These are phyloP conservation scores for Nemania bipapillata DNA, from an alignment of 2,329 filamentous ascomycete genomes.

Conservation along the genomic window DNA sequence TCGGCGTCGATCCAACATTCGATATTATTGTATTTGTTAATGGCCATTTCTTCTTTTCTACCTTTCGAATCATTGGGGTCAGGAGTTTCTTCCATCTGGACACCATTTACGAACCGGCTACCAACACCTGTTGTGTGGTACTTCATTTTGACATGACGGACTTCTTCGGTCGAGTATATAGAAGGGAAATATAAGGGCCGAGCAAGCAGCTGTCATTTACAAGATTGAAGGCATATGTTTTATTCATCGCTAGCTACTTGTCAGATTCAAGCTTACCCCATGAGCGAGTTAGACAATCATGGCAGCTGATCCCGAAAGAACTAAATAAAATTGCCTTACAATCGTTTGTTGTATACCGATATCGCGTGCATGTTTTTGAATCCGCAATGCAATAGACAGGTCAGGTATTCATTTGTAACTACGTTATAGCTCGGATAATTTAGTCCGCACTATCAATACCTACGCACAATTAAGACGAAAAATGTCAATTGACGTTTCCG, in stretches of 20 bases:
- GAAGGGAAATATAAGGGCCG: constrained; percentile 29
- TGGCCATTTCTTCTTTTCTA: constrained; percentile 36
- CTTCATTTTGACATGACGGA: constrained; percentile 16
- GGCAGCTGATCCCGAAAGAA: constrained; percentile 17
- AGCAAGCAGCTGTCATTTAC: constrained; percentile 28
- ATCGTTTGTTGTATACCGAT: neutral
- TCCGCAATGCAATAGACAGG: too few species aligned
- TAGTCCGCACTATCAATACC: too few species aligned
- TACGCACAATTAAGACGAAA: too few species aligned
- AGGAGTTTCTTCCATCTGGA: constrained; percentile 24
- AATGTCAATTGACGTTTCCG: too few species aligned
- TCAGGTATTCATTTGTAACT: too few species aligned
- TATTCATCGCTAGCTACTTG: constrained; percentile 16
- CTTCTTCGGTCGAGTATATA: constrained; percentile 26
- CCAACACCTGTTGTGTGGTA: constrained; percentile 8
- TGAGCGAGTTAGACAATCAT: constrained; percentile 9
- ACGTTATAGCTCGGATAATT: too few species aligned
- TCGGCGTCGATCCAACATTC: constrained; percentile 20
- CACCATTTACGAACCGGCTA: constrained; percentile 30
- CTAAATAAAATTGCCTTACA: constrained; percentile 22
- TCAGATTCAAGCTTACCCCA: neutral
- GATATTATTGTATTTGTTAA: constrained; percentile 39
- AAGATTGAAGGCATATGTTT: constrained; percentile 19
- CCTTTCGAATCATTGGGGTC: constrained; percentile 20
- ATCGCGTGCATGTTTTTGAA: too few species aligned